phyloP scores from a whole-genome alignment of 2,329 filamentous ascomycete species.

The Chrysoporthe deuterocubensis region DNA sequence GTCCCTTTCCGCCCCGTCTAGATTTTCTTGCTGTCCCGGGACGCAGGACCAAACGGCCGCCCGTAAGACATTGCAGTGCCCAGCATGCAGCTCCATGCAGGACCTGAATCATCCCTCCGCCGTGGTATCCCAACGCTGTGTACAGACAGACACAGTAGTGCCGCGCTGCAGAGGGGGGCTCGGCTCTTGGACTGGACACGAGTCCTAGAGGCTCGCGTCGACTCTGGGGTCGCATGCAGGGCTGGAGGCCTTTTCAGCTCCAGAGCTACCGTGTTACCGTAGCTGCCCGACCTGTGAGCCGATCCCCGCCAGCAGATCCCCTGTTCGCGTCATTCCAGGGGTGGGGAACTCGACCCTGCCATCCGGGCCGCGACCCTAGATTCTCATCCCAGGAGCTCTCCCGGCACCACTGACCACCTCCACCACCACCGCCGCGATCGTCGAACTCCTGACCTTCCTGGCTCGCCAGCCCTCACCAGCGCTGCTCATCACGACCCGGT shows the following conservation, averaged over 20 bases:
- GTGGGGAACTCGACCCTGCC: not conserved
- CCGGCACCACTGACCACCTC: not conserved
- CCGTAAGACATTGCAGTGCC: not conserved
- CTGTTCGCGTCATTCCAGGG: not conserved
- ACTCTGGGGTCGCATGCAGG: not conserved
- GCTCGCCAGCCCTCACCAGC: not conserved
- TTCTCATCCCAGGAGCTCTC: not conserved
- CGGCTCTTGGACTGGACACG: not conserved
- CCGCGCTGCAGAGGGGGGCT: not conserved
- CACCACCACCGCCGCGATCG: not conserved
- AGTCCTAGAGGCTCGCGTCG: not conserved
- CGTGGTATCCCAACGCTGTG: not conserved
- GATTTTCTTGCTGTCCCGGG: not conserved
- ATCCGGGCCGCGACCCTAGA: not conserved
- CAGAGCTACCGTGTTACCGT: not conserved
- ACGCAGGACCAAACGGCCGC: not conserved
- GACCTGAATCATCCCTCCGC: not conserved
- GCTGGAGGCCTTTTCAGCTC: not conserved
- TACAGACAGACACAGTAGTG: not conserved
- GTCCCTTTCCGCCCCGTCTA: not conserved
- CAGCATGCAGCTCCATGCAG: not conserved
- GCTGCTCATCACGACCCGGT: too few species aligned
- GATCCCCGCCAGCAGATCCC: not conserved
- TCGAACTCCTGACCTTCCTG: not conserved
- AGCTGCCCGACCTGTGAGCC: not conserved